These are phyloP conservation scores for Arbutus unedo DNA, from an alignment of 148 eudicot genomes.

Conservation along the genomic window DNA sequence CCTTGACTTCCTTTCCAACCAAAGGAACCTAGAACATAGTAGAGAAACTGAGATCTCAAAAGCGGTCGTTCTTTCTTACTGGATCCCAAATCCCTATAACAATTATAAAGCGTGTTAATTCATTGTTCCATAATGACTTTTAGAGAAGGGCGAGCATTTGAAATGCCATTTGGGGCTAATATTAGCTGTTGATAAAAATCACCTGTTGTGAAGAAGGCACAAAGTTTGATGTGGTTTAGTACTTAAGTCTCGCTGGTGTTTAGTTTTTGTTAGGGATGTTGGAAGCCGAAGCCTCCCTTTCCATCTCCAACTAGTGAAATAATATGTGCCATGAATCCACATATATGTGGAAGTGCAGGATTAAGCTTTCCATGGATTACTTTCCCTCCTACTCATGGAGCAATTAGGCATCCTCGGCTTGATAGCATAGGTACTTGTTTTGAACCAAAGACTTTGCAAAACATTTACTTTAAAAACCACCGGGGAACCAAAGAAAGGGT, in stretches of 20 bases:
- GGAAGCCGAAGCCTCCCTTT: not conserved
- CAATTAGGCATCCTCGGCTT: not conserved
- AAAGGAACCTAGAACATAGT: not conserved
- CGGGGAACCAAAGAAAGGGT: not conserved
- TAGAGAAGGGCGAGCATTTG: not conserved
- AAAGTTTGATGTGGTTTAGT: not conserved
- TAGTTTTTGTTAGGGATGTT: not conserved
- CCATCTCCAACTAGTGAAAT: not conserved
- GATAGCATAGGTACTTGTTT: not conserved
- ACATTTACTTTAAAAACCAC: not conserved
- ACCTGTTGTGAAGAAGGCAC: not conserved
- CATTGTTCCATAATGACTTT: not conserved
- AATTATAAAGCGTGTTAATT: not conserved
- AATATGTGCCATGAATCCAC: not conserved
- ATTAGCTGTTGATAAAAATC: not conserved
- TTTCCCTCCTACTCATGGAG: not conserved
- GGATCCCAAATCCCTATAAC: not conserved
- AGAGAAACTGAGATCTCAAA: not conserved
- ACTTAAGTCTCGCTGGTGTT: not conserved
- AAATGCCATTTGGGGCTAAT: not conserved
- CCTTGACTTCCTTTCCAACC: not conserved
- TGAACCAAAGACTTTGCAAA: not conserved
- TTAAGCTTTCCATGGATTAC: not conserved
- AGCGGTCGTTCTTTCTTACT: not conserved
- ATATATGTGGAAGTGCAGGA: not conserved